These are phyloP conservation scores for Tetrahymena malaccensis DNA, from an alignment of 73 alveolate species.

Conservation along the genomic window DNA sequence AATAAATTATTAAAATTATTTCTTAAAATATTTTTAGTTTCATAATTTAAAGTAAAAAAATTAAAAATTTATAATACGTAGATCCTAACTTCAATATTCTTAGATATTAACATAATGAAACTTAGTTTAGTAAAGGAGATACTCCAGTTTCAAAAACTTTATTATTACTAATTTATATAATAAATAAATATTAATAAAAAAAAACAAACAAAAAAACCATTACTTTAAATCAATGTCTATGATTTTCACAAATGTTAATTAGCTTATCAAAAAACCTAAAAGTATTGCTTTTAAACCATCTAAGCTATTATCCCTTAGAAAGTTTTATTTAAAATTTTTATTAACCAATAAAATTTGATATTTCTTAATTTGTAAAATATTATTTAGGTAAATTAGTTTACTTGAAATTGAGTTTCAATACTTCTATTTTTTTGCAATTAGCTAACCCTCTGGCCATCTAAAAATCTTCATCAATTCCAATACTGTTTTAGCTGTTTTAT, in stretches of 20 bases:
- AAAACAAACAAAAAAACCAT: no score
- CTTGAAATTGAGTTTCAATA: background rate
- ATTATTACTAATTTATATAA: background rate
- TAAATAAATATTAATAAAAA: no score
- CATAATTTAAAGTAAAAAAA: no score
- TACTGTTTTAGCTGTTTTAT: background rate
- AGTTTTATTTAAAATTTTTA: no score
- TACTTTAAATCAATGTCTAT: background rate
- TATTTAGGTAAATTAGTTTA: no score
- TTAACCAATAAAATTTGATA: no score
- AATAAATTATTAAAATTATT: no score
- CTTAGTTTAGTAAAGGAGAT: no score
- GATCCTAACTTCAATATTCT: background rate
- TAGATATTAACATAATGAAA: background rate
- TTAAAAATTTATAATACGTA: background rate
- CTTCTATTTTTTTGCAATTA: background rate
- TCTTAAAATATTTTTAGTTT: no score
- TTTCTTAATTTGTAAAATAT: no score
- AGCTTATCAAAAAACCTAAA: no score
- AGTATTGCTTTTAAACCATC: background rate
- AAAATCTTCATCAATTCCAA: background rate
- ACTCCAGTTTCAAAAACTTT: background rate
- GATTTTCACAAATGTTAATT: no score
- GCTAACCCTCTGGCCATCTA: background rate
- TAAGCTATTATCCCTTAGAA: background rate